These are phyloP conservation scores for Acidomyces sp. DNA, from an alignment of 495 filamentous ascomycete species.

Conservation along the genomic window DNA sequence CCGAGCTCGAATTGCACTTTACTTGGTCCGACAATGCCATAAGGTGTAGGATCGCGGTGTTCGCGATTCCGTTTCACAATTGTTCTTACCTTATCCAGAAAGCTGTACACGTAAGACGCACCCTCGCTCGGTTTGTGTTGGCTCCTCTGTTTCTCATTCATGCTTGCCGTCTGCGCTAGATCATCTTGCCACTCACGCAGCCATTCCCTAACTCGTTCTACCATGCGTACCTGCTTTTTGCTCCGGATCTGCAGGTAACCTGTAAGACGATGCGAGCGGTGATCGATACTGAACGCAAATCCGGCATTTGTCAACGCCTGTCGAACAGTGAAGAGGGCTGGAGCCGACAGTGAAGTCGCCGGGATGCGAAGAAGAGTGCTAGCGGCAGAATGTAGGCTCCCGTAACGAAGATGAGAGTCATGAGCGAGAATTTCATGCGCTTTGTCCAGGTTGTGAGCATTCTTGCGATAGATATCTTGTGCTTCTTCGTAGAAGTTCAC, in stretches of 20 bases:
- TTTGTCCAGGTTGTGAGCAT: slow-evolving; percentile 29
- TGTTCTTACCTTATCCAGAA: slow-evolving; percentile 50
- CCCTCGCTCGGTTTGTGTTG: slow-evolving; percentile 22
- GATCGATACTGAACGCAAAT: slow-evolving; percentile 35
- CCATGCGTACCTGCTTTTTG: slow-evolving; percentile 31
- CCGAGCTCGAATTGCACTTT: slow-evolving; percentile 29
- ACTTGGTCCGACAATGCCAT: slow-evolving; percentile 41
- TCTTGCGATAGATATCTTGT: slow-evolving; percentile 36
- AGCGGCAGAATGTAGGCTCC: slow-evolving; percentile 21
- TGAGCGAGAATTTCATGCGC: slow-evolving; percentile 30
- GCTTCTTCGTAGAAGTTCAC: slow-evolving; percentile 36
- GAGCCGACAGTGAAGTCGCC: slow-evolving; percentile 5
- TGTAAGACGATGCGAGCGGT: slow-evolving; percentile 26
- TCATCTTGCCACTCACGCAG: slow-evolving; percentile 45
- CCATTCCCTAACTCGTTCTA: slow-evolving; percentile 42
- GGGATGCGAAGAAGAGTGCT: slow-evolving; percentile 9
- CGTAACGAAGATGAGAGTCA: slow-evolving; percentile 30
- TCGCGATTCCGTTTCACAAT: slow-evolving; percentile 56
- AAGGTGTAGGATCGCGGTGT: slow-evolving; percentile 44
- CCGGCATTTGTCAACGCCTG: slow-evolving; percentile 45
- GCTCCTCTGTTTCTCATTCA: background rate
- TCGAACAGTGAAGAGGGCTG: slow-evolving; percentile 55
- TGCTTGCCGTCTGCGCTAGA: slow-evolving; percentile 22
- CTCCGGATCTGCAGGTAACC: slow-evolving; percentile 37
- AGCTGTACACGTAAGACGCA: slow-evolving; percentile 35